Conservation (phyloP, 148 eudicot genomes). For the Hydrangea macrophylla region DNA sequence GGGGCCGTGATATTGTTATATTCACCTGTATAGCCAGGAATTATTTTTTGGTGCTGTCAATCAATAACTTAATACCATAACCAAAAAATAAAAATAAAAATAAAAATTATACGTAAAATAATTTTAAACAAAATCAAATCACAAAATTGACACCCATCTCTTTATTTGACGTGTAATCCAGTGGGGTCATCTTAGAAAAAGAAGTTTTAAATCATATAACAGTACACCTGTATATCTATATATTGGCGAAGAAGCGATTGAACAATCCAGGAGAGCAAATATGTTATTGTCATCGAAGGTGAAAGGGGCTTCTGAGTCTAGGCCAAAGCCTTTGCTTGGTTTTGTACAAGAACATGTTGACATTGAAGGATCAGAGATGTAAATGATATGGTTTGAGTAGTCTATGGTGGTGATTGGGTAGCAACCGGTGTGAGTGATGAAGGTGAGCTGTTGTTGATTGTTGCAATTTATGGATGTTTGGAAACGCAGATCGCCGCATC, state of each 20-base stretch:
- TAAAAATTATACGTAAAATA: too few species aligned
- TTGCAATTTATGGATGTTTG: conserved; percentile 49
- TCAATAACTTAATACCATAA: too few species aligned
- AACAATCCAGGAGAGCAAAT: conserved; percentile 75
- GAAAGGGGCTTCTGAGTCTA: conserved; percentile 87
- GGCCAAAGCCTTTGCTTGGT: conserved; percentile 77
- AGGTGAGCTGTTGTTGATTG: conserved; percentile 52
- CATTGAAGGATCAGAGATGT: conserved; percentile 75
- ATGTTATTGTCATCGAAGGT: conserved; percentile 52
- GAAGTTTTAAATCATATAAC: too few species aligned
- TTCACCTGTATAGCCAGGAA: too few species aligned
- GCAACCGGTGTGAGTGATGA: conserved; percentile 65
- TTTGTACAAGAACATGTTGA: conserved; percentile 71
- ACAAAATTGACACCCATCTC: too few species aligned
- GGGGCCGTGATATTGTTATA: conserved; percentile 40
- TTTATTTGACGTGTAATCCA: too few species aligned
- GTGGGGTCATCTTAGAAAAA: too few species aligned
- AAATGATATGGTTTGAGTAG: conserved; percentile 49
- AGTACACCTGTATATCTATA: conserved; percentile 32
- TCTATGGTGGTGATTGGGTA: conserved; percentile 73
- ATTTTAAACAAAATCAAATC: too few species aligned
- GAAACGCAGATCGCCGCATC: conserved; percentile 85
- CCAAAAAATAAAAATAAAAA: too few species aligned
- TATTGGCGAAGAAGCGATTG: conserved; percentile 46
- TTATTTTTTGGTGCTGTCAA: too few species aligned